Percentiles rank a stretch among this genome's conserved stretches.
Evolutionary conservation across 2,329 filamentous ascomycete species (phyloP).

Genomic region (Cryphonectria carpinicola): DNA sequence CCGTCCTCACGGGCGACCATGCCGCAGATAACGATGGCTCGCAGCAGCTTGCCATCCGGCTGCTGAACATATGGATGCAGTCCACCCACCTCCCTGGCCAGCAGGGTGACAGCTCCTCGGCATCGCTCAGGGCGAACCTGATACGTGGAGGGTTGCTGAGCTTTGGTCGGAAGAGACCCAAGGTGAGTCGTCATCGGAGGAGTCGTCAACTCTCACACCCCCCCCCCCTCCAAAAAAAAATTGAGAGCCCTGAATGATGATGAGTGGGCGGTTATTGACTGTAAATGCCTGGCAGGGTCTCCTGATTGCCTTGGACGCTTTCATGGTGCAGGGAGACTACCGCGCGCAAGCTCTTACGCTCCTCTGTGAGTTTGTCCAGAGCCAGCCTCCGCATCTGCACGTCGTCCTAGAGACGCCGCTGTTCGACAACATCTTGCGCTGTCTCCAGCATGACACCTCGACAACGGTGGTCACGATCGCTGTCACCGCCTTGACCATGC

Average conservation of each 20-base stretch:
- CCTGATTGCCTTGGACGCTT: slow-evolving; percentile 66
- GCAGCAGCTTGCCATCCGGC: slow-evolving; percentile 58
- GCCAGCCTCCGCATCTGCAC: slow-evolving; percentile 79
- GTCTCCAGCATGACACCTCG: slow-evolving; percentile 77
- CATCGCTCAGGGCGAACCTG: slow-evolving; percentile 54
- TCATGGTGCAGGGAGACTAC: slow-evolving; percentile 66
- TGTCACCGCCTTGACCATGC: slow-evolving; percentile 77
- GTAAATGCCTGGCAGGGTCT: slow-evolving; percentile 55
- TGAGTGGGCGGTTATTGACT: slow-evolving; percentile 31
- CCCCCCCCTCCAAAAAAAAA: too few relatives aligned
- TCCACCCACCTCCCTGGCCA: slow-evolving; percentile 44
- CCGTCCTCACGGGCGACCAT: slow-evolving; percentile 66
- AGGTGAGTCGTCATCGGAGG: slow-evolving; percentile 36
- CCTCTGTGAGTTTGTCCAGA: slow-evolving; percentile 72
- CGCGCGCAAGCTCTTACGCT: slow-evolving; percentile 68
- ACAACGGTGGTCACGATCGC: slow-evolving; percentile 77
- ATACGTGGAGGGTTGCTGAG: slow-evolving; percentile 56
- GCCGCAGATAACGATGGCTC: slow-evolving; percentile 50
- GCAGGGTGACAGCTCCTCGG: slow-evolving; percentile 41
- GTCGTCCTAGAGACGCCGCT: slow-evolving; percentile 72
- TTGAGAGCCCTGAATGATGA: background rate
- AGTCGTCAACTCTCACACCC: background rate
- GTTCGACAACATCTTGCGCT: slow-evolving; percentile 72
- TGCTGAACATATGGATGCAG: slow-evolving; percentile 62
- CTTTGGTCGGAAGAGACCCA: slow-evolving; percentile 72